These are phyloP conservation scores for Aureobasidium vineae DNA, from an alignment of 2,329 filamentous ascomycete species.

Conservation along the genomic window DNA sequence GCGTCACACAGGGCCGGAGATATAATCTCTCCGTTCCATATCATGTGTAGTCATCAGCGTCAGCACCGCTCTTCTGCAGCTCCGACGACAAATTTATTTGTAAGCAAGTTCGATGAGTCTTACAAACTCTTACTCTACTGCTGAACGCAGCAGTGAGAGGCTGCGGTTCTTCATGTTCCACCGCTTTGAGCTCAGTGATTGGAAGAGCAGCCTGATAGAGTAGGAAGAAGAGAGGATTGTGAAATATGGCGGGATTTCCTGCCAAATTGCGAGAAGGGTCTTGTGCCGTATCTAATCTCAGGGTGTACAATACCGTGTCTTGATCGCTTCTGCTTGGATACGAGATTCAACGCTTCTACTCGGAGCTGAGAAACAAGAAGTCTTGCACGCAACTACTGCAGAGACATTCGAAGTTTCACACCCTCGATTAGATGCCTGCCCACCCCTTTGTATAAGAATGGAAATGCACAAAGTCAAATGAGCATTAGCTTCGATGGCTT, in stretches of 20 bases:
- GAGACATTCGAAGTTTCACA: neutral
- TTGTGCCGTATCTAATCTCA: neutral
- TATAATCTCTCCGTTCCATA: neutral
- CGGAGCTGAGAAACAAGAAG: neutral
- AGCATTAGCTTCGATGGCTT: neutral
- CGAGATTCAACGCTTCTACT: neutral
- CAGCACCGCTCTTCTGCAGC: neutral
- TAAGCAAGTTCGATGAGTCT: neutral
- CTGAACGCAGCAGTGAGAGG: neutral
- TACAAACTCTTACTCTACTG: neutral
- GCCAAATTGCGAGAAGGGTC: neutral
- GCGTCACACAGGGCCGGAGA: neutral
- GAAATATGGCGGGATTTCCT: neutral
- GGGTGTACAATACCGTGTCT: neutral
- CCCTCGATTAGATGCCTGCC: neutral
- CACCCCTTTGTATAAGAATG: neutral
- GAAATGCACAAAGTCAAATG: neutral
- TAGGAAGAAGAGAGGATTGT: neutral
- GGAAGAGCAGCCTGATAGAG: neutral
- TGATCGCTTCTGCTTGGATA: no score
- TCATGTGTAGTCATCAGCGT: neutral
- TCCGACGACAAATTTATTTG: neutral
- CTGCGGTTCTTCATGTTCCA: neutral
- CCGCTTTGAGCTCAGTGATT: neutral
- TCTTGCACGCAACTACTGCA: neutral